Percentiles rank a stretch among this genome's conserved stretches.
phyloP scores from a whole-genome alignment of 2,329 filamentous ascomycete genomes.

The Penicillium oxalicum region DNA sequence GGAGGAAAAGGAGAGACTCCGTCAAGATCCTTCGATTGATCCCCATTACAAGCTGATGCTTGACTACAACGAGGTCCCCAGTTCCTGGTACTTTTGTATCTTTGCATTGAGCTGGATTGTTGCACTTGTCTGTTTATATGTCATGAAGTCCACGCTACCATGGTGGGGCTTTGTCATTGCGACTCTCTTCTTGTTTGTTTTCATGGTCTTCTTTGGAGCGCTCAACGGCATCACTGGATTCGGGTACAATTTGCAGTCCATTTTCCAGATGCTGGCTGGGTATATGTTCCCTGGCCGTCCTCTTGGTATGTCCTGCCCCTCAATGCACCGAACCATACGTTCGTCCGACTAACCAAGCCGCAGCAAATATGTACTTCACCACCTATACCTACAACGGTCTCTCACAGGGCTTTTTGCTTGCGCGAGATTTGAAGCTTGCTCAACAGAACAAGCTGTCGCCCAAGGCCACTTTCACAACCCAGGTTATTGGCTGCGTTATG shows the following conservation, averaged over 20 bases:
- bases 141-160: neutral
- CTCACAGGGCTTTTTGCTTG: neutral
- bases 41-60: constrained; percentile 42
- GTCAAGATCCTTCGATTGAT: constrained; percentile 21
- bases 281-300: constrained; percentile 39
- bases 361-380: constrained; percentile 29
- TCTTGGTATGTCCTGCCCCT: neutral
- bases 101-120: constrained; percentile 18
- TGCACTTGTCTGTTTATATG: neutral
- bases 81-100: constrained; percentile 40
- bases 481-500: constrained; percentile 15
- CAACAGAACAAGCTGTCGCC: constrained; percentile 37
- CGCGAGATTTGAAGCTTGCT: constrained; percentile 23
- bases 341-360: neutral
- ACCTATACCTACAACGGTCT: neutral
- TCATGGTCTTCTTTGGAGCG: neutral
- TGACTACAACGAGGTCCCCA: constrained; percentile 38
- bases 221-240: neutral
- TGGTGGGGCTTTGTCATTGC: neutral
- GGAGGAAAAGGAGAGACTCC: constrained; percentile 6
- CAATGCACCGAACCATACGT: neutral
- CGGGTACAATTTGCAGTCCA: constrained; percentile 22
- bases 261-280: constrained; percentile 46
- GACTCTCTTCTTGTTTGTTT: neutral
- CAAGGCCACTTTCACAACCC: constrained; percentile 42